Conservation (phyloP, 2,329 filamentous ascomycete species). For the Sporothrix euskadiensis region DNA sequence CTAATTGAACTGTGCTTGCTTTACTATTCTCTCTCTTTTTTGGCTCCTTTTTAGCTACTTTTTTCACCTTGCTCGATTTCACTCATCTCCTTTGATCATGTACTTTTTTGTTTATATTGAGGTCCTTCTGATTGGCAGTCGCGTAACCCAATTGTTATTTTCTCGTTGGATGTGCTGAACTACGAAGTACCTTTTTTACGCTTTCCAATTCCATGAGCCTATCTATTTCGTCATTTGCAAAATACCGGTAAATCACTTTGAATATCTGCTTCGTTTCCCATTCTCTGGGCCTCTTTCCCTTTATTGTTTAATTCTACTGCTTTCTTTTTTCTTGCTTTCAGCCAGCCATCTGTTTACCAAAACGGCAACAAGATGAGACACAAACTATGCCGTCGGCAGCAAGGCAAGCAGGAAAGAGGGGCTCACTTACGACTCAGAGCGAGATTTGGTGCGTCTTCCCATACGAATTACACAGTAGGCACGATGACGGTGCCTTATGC, state of each 20-base stretch:
- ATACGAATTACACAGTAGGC: neutral
- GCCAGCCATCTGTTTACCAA: neutral
- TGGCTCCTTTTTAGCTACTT: too few species aligned
- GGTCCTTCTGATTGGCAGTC: neutral
- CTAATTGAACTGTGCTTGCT: neutral
- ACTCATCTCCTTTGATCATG: neutral
- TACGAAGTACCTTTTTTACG: neutral
- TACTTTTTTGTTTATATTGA: neutral
- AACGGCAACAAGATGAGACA: conserved; percentile 16
- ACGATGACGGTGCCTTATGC: neutral
- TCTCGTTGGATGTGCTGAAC: neutral
- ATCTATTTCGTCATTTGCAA: neutral
- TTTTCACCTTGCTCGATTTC: too few species aligned
- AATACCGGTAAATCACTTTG: neutral
- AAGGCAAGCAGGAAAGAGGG: neutral
- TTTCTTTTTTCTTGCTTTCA: neutral
- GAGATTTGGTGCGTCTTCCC: neutral
- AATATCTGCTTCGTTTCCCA: neutral
- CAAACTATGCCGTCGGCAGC: neutral
- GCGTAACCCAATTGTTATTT: neutral
- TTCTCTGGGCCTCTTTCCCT: neutral
- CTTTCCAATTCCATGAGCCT: neutral
- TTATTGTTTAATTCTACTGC: neutral
- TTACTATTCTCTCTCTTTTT: neutral
- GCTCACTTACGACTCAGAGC: neutral